phyloP scores from a whole-genome alignment of 2,329 filamentous ascomycete species.

The Xylogone sp. region DNA sequence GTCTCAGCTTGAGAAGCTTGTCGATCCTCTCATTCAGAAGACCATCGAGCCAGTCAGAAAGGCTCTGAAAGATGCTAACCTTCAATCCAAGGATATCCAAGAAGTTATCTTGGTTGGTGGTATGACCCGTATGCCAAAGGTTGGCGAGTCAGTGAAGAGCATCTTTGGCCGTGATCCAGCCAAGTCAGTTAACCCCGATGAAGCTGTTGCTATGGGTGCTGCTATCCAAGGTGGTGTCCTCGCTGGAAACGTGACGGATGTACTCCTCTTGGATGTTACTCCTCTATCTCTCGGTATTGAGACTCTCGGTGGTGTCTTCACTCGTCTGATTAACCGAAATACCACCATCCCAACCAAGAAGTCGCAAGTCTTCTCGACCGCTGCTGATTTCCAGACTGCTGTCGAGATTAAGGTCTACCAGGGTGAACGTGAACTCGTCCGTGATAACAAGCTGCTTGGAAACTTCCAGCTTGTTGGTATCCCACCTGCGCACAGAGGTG shows the following conservation, averaged over 20 bases:
- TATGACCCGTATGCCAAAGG: constrained; percentile 99
- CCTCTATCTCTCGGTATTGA: constrained; percentile 97
- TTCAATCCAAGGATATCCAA: constrained; percentile 90
- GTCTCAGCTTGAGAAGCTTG: constrained; percentile 87
- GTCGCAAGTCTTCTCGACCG: constrained; percentile 96
- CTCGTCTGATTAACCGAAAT: constrained; percentile 97
- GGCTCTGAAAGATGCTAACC: constrained; percentile 91
- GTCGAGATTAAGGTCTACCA: constrained; percentile 99
- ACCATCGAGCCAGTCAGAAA: constrained; percentile 94
- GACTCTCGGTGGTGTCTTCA: constrained; percentile 97
- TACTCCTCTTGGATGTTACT: constrained; percentile 92
- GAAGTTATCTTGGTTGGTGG: constrained; percentile 97
- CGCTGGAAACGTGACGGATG: constrained; percentile 93
- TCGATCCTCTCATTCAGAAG: constrained; percentile 81
- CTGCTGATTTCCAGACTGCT: constrained; percentile 95
- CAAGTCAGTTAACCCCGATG: constrained; percentile 98
- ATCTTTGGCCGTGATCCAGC: constrained; percentile 95
- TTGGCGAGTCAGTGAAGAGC: constrained; percentile 90
- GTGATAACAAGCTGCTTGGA: constrained; percentile 96
- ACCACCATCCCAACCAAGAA: constrained; percentile 99
- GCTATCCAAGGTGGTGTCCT: constrained; percentile 96
- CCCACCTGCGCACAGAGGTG: constrained; percentile 90
- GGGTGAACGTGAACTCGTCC: constrained; percentile 98
- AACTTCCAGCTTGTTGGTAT: constrained; percentile 99
- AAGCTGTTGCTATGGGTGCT: constrained; percentile 96